A percentile compares a stretch with the other conserved stretches of the same genome.
Evolutionary conservation across 805 yeast genomes (phyloP).

Genomic region (Scheffersomyces ergatensis): DNA sequence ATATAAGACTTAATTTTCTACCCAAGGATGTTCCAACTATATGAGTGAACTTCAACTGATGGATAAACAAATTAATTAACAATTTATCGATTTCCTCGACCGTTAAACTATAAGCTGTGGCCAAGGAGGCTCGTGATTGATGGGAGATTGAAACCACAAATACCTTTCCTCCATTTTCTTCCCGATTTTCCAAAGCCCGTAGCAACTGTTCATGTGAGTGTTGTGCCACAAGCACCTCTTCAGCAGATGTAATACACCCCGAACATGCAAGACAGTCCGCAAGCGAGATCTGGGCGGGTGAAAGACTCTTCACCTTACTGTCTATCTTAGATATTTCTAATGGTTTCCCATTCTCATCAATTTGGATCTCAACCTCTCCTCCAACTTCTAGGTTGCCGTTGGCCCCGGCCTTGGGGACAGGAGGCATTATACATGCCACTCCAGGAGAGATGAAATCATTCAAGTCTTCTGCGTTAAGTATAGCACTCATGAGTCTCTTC

Average conservation of each 20-base stretch:
- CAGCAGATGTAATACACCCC: conserved; percentile 98
- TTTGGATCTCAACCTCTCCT: conserved; percentile 53
- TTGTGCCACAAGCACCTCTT: conserved; percentile 84
- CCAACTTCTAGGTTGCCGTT: neutral
- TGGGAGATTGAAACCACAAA: conserved; percentile 82
- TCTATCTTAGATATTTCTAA: conserved; percentile 67
- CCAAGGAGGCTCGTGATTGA: conserved; percentile 80
- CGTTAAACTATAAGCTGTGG: conserved; percentile 57
- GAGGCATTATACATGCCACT: conserved; percentile 91
- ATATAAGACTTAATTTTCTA: conserved; percentile 57
- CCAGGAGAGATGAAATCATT: conserved; percentile 96
- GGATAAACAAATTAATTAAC: conserved; percentile 55
- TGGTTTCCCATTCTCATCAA: conserved; percentile 57
- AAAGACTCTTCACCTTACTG: conserved; percentile 48
- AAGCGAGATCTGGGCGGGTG: conserved; percentile 83
- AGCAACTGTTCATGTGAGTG: conserved; percentile 84
- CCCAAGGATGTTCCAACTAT: conserved; percentile 87
- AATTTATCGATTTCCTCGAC: conserved; percentile 60
- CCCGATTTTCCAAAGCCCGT: conserved; percentile 44
- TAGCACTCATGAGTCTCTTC: conserved; percentile 64
- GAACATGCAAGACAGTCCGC: conserved; percentile 95
- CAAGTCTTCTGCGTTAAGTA: conserved; percentile 83
- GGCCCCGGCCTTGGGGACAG: conserved; percentile 11
- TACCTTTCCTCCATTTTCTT: conserved; percentile 32
- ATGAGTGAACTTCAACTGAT: conserved; percentile 63